Conservation (phyloP, 768 basidiomycete species). For the Crepidotus variabilis region DNA sequence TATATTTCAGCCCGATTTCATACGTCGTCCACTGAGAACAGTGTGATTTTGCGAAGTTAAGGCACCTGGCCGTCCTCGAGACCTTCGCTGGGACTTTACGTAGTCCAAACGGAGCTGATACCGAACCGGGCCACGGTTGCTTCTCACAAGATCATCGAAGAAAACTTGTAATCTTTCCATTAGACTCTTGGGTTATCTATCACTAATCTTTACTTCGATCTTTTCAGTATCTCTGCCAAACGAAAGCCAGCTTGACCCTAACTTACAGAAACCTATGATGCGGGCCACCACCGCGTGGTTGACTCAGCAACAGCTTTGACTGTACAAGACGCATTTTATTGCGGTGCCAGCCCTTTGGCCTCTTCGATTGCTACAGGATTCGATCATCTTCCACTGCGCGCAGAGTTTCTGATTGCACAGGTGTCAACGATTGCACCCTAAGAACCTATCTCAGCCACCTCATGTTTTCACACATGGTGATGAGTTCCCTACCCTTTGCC, state of each 20-base stretch:
- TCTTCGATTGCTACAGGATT: neutral
- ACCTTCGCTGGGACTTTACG: constrained; percentile 42
- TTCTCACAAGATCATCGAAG: constrained; percentile 29
- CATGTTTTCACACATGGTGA: constrained; percentile 40
- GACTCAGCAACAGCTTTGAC: neutral
- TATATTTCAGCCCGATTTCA: constrained; percentile 41
- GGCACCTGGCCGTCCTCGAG: constrained; percentile 41
- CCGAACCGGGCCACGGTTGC: constrained; percentile 31
- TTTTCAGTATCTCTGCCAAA: constrained; percentile 1
- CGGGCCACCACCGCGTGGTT: neutral
- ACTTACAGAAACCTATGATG: neutral
- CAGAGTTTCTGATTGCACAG: constrained; percentile 11
- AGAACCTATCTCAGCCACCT: constrained; percentile 21
- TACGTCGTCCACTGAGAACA: constrained; percentile 36
- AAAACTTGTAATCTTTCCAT: constrained; percentile 5
- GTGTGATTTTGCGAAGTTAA: constrained; percentile 39
- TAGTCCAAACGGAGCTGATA: constrained; percentile 37
- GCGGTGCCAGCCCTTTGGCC: constrained; percentile 2
- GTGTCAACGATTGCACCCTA: constrained; percentile 1
- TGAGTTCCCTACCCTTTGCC: constrained; percentile 17
- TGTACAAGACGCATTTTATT: constrained; percentile 1
- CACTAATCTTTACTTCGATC: constrained; percentile 4
- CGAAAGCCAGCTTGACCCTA: neutral
- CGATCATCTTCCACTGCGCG: constrained; percentile 1
- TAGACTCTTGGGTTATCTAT: constrained; percentile 11